Evolutionary conservation across 306 rosid genomes (phyloP).

Genomic region (Cicer judaicum): DNA sequence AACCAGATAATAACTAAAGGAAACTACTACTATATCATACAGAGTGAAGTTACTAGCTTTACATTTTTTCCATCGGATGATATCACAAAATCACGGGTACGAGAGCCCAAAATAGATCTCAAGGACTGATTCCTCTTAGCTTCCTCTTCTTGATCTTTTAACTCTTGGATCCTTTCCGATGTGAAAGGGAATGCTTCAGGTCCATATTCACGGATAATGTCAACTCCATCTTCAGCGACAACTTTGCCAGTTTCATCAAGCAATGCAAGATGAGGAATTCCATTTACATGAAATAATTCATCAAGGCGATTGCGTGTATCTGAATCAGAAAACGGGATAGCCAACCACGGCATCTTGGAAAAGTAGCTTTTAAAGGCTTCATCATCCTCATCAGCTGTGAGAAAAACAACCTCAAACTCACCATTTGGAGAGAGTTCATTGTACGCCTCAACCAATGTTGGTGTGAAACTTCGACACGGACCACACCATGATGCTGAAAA

Average conservation of each 20-base stretch:
- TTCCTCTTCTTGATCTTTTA: slow-evolving; percentile 58
- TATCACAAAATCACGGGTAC: slow-evolving; percentile 60
- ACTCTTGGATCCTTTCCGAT: slow-evolving; percentile 52
- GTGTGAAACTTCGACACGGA: slow-evolving; percentile 66
- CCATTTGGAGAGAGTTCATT: slow-evolving; percentile 55
- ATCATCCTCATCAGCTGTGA: slow-evolving; percentile 64
- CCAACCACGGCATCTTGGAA: slow-evolving; percentile 85
- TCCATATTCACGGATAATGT: slow-evolving; percentile 56
- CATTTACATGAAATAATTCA: slow-evolving; percentile 57
- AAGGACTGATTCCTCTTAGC: slow-evolving; percentile 62
- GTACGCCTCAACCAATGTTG: slow-evolving; percentile 62
- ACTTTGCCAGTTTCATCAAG: slow-evolving; percentile 64
- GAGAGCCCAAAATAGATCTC: slow-evolving; percentile 57
- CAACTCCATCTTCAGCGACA: slow-evolving; percentile 50
- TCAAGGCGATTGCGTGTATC: slow-evolving; percentile 53
- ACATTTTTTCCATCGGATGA: slow-evolving; percentile 65
- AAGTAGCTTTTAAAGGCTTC: slow-evolving; percentile 63
- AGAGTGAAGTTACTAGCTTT: slow-evolving; percentile 13
- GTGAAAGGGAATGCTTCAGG: slow-evolving; percentile 68
- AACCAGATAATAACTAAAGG: slow-evolving; percentile 1
- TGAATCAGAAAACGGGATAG: slow-evolving; percentile 71
- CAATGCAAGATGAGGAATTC: slow-evolving; percentile 67
- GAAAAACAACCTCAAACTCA: slow-evolving; percentile 66
- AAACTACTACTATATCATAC: slow-evolving; percentile 2
- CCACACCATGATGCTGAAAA: slow-evolving; percentile 83